Base-by-base conservation (phyloP, 345 rosid species). In the Reutealis trisperma region DNA sequence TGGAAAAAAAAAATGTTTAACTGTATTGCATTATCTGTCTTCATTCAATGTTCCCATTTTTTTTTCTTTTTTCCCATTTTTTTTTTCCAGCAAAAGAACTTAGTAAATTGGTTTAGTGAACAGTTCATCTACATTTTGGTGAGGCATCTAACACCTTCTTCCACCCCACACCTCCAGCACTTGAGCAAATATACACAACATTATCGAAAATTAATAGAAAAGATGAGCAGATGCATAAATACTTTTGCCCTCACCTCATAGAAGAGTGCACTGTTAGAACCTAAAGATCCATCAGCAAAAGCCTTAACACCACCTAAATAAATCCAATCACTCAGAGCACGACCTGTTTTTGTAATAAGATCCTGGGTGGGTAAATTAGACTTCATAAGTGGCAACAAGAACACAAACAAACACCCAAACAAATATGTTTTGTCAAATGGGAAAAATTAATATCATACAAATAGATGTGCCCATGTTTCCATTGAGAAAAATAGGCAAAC, bases 231-330 rank as follows among this genome's bases (percentile, higher is more conserved):
- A 68, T 24, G 42, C 2, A 63, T 25, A 65, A 65, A 19, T 55
- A 71, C 8, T 54, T 61, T 34, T 34, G 25, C 81, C 71, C 83
- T 85, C 76, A 94, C 97, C 93, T 93, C 96, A 74, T 88, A 74
- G 75, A 95, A 89, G n/a, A 93, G 93, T 75, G 98, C 99, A 84
- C 97, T 93, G 60, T 83, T 88, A 44, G 98, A 90, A 69, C 98
- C 97, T 73, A 93, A 77, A 79, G 99, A 91, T 45, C 99, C 99
- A 87, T 95, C 99, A 63, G 88, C 88, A 84, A 91, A 95, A 59
- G 93, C 98, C 88, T 95, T 93, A 77, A 95, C 92, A 47, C 99
- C 99, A 68, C 99, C 95, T 71, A 90, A 85, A 79, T 94, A 91
- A 77, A 91, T 78, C 95, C 95, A 84, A 67, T 89, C 83, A 72